A percentile compares a stretch with the other conserved stretches of the same genome.
phyloP scores from a whole-genome alignment of 75 land plant genomes.

The Pinus taeda region DNA sequence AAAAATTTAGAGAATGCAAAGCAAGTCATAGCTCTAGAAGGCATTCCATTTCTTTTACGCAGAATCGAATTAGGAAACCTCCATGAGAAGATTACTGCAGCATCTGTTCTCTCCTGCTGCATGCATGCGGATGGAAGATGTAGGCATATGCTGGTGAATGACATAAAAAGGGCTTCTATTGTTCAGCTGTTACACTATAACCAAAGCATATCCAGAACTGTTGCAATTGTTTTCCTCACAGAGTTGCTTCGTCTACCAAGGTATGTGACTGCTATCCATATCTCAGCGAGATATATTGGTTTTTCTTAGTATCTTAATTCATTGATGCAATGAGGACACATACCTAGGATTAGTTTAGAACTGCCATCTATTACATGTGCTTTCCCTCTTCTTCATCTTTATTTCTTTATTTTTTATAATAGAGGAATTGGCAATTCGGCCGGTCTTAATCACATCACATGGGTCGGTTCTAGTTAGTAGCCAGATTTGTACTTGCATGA shows the following conservation, averaged over 20 bases:
- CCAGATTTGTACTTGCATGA: too few species aligned
- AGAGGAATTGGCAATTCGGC: too few species aligned
- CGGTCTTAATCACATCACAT: too few species aligned
- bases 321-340: neutral
- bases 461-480: too few species aligned
- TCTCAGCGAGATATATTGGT: neutral
- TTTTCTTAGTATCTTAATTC: neutral
- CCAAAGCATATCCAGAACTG: constrained; percentile 27
- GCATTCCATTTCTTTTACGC: constrained; percentile 31
- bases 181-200: constrained; percentile 41
- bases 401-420: too few species aligned
- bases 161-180: constrained; percentile 16
- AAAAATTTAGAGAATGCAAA: constrained; percentile 35
- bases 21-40: constrained; percentile 38
- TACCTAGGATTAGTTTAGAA: neutral
- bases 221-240: constrained; percentile 27
- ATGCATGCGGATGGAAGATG: constrained; percentile 48
- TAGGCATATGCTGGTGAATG: constrained; percentile 32
- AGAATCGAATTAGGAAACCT: constrained; percentile 26
- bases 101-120: constrained; percentile 29
- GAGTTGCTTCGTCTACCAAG: constrained; percentile 53
- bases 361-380: neutral
- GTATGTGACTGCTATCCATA: constrained; percentile 12
- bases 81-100: constrained; percentile 28
- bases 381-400: too few species aligned